phyloP scores from a whole-genome alignment of 2,329 filamentous ascomycete species.

The Stachybotrys chlorohalonatus region DNA sequence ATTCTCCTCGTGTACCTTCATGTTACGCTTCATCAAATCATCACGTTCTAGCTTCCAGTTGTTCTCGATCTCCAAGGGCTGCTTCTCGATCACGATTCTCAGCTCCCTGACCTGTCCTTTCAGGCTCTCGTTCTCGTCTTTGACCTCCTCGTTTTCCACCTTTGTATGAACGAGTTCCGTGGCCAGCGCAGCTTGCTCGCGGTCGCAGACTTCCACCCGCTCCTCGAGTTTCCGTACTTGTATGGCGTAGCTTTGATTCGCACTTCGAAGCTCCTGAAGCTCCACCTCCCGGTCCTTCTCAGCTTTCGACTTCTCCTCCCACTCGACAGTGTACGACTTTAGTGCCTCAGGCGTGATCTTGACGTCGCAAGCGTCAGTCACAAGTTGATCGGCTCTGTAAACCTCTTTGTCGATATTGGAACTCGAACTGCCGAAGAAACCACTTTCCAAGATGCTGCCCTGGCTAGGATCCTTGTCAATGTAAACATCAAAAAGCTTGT shows the following conservation, averaged over 20 bases:
- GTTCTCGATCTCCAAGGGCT: constrained; percentile 80
- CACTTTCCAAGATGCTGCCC: constrained; percentile 88
- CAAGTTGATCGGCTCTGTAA: constrained; percentile 87
- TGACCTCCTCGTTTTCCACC: constrained; percentile 83
- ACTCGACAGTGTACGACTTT: constrained; percentile 72
- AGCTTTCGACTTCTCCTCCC: constrained; percentile 79
- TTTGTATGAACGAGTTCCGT: constrained; percentile 88
- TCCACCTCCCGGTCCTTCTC: constrained; percentile 80
- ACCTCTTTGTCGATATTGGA: constrained; percentile 89
- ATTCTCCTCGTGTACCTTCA: constrained; percentile 92
- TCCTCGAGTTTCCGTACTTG: constrained; percentile 82
- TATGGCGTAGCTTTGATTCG: constrained; percentile 58
- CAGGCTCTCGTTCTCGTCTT: constrained; percentile 82
- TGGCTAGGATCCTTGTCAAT: constrained; percentile 90
- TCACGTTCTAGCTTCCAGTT: constrained; percentile 80
- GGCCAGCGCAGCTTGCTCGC: constrained; percentile 82
- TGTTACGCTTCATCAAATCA: constrained; percentile 82
- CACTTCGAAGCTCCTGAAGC: constrained; percentile 60
- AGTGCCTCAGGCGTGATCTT: constrained; percentile 78
- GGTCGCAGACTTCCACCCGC: constrained; percentile 77
- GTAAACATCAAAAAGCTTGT: constrained; percentile 91
- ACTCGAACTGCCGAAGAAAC: constrained; percentile 91
- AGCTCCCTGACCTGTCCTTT: constrained; percentile 79
- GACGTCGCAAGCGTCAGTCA: constrained; percentile 84
- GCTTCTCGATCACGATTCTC: constrained; percentile 76